Conservation (phyloP, 1,284 basidiomycete genomes). For the Xerocomus cyaneibrunnescens region DNA sequence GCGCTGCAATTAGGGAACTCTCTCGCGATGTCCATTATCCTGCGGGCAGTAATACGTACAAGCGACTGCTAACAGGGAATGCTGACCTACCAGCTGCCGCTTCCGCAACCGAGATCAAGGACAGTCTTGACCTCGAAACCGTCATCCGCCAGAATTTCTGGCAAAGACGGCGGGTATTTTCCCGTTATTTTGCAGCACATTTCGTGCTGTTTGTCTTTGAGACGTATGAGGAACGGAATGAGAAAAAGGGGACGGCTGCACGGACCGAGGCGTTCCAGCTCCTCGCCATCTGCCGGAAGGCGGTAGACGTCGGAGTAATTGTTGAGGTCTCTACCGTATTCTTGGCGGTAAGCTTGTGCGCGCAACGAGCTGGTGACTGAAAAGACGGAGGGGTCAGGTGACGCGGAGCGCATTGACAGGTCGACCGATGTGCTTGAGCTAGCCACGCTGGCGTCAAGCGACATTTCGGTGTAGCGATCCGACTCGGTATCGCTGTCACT, state of each 20-base stretch:
- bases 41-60: slow-evolving; percentile 32
- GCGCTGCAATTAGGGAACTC: slow-evolving; percentile 68
- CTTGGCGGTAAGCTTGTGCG: slow-evolving; percentile 56
- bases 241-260: slow-evolving; percentile 7
- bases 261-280: slow-evolving; percentile 65
- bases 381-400: slow-evolving; percentile 65
- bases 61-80: neutral
- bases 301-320: slow-evolving; percentile 76
- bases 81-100: slow-evolving; percentile 63
- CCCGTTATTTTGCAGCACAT: slow-evolving; percentile 65
- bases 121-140: slow-evolving; percentile 57
- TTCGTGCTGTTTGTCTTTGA: slow-evolving; percentile 61
- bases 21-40: slow-evolving; percentile 71
- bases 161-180: slow-evolving; percentile 58
- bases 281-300: slow-evolving; percentile 74
- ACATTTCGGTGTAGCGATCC: slow-evolving; percentile 36
- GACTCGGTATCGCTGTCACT: slow-evolving; percentile 33
- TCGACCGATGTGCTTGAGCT: slow-evolving; percentile 52
- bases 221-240: slow-evolving; percentile 15
- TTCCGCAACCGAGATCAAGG: slow-evolving; percentile 78
- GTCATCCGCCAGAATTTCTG: slow-evolving; percentile 56
- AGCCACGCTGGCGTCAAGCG: slow-evolving; percentile 41
- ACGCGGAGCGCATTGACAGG: slow-evolving; percentile 55
- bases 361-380: slow-evolving; percentile 65
- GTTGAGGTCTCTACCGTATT: slow-evolving; percentile 69